Evolutionary conservation across 192 early-diverging fungal species (phyloP).

Genomic region (Entophlyctis luteolus): DNA sequence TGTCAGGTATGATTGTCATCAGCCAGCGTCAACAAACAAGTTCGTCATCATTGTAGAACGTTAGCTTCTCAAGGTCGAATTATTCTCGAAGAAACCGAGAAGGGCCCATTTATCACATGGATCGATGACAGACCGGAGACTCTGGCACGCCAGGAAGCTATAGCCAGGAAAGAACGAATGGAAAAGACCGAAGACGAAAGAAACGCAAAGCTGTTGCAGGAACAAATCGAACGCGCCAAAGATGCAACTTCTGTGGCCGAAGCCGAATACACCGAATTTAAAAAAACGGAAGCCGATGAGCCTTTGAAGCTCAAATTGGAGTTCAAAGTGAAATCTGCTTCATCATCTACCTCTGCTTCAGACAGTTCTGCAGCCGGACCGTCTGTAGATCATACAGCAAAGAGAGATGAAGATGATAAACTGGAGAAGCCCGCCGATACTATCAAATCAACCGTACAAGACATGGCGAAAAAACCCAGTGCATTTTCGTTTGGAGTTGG

Average conservation of each 20-base stretch:
- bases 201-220: conserved; percentile 67
- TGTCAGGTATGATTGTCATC: conserved; percentile 49
- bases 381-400: background rate
- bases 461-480: background rate
- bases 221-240: conserved; percentile 79
- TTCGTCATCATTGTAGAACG: conserved; percentile 5
- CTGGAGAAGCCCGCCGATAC: background rate
- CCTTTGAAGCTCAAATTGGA: conserved; percentile 73
- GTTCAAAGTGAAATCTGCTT: conserved; percentile 14
- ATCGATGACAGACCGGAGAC: conserved; percentile 88
- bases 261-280: conserved; percentile 52
- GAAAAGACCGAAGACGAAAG: conserved; percentile 85
- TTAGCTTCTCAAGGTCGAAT: conserved; percentile 80
- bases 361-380: background rate
- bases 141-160: conserved; percentile 73
- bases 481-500: conserved; percentile 15
- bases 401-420: background rate
- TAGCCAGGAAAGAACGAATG: conserved; percentile 72
- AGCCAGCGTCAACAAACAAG: background rate
- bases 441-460: background rate
- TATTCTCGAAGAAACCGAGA: conserved; percentile 83
- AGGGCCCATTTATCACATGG: conserved; percentile 73
- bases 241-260: conserved; percentile 32
- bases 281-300: conserved; percentile 58
- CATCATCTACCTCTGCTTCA: background rate